These are phyloP conservation scores for Trichophyton benhamiae DNA, from an alignment of 2,329 filamentous ascomycete species.

Conservation along the genomic window DNA sequence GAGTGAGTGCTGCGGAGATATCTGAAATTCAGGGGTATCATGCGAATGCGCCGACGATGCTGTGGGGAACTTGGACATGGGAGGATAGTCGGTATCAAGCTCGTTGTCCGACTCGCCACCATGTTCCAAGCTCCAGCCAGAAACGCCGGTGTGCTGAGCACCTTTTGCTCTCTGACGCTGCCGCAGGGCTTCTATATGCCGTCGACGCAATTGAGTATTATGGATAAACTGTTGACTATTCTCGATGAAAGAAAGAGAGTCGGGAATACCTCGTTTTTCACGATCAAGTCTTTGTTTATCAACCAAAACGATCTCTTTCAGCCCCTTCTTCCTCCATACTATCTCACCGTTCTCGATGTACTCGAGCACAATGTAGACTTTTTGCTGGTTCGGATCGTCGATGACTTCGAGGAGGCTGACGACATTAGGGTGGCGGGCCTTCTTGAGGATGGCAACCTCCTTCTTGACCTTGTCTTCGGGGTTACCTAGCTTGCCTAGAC, in stretches of 20 bases:
- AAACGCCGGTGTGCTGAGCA: conserved; percentile 40
- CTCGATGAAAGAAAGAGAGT: conserved; percentile 45
- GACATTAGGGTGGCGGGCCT: conserved; percentile 93
- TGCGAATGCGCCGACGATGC: conserved; percentile 23
- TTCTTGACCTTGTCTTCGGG: conserved; percentile 68
- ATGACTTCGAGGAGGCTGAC: conserved; percentile 94
- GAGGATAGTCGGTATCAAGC: conserved; percentile 21
- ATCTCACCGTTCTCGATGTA: conserved; percentile 92
- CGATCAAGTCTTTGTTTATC: conserved; percentile 69
- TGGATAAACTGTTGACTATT: conserved; percentile 33
- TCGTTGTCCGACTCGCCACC: conserved; percentile 50
- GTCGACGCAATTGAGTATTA: conserved; percentile 25
- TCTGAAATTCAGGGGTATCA: conserved; percentile 45
- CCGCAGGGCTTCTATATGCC: conserved; percentile 44
- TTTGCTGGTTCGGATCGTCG: conserved; percentile 88
- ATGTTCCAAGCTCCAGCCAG: conserved; percentile 76
- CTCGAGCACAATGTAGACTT: conserved; percentile 96
- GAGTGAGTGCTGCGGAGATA: conserved; percentile 42
- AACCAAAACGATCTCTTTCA: conserved; percentile 67
- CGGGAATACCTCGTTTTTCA: conserved; percentile 61
- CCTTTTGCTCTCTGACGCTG: conserved; percentile 50
- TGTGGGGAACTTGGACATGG: conserved; percentile 22
- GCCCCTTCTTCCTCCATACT: conserved; percentile 79
- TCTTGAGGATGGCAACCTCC: conserved; percentile 96
- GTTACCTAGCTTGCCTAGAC: conserved; percentile 63